These are phyloP conservation scores for Trichoderma harzianum DNA, from an alignment of 2,329 filamentous ascomycete genomes.

Conservation along the genomic window DNA sequence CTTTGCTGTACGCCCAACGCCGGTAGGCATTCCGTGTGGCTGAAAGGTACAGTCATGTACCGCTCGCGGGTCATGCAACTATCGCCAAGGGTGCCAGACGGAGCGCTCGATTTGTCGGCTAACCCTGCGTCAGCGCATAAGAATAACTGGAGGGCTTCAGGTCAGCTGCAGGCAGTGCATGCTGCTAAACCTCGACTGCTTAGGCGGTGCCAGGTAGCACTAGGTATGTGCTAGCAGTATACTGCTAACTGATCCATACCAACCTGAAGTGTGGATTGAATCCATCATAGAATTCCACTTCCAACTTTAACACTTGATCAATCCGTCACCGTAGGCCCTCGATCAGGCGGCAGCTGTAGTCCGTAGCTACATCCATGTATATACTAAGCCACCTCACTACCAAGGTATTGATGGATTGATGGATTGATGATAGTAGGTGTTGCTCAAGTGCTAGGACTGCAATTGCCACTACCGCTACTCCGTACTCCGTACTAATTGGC, in stretches of 20 bases:
- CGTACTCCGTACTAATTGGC: not conserved
- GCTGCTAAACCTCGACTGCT: not conserved
- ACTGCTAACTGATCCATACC: not conserved
- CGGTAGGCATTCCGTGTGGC: constrained; percentile 7
- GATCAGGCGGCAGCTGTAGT: not conserved
- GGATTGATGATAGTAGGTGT: no score
- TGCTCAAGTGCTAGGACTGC: not conserved
- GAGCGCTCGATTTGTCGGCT: not conserved
- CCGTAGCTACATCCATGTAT: no score
- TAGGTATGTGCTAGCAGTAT: not conserved
- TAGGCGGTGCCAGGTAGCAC: not conserved
- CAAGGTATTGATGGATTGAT: no score
- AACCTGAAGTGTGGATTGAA: not conserved
- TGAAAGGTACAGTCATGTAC: not conserved
- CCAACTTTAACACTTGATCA: not conserved
- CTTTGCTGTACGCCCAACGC: not conserved
- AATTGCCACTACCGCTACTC: not conserved
- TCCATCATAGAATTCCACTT: not conserved
- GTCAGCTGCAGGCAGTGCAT: constrained; percentile 18
- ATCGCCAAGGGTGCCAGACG: not conserved
- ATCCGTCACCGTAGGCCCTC: not conserved
- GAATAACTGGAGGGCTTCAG: not conserved
- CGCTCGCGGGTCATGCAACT: not conserved
- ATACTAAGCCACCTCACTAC: no score
- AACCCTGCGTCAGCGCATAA: not conserved